Evolutionary conservation across 2,329 filamentous ascomycete species (phyloP), one percentile per base, ranked within the genome.

Genomic region (Xylaria digitata): DNA sequence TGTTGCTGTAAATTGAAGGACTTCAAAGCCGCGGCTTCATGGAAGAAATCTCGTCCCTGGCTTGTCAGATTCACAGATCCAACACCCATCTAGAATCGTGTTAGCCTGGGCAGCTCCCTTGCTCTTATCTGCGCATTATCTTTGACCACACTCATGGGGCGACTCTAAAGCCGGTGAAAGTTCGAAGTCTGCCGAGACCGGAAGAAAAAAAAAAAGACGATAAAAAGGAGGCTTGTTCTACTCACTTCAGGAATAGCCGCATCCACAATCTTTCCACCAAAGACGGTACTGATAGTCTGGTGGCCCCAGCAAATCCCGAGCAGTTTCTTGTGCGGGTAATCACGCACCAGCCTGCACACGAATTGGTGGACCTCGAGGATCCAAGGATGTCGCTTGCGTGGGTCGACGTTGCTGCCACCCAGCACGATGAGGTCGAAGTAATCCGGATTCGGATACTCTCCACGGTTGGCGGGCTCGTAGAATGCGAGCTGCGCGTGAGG

Each of bases 271-370:
- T 71, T 73, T 1, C 78, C 81, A 4, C 80, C 79, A 63, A 82
- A 80, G 21, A 81, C 70, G 19, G 78, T 71, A 4, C 73, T 73
- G 46, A 82, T 79, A 8, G 79, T 81, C 71, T 83, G 81, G 71
- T 83, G 82, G 13, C 81, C 81, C 81, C 81, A 83, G 70, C 83
- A 86, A 57, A 82, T 83, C 30, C 83, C 81, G 75, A 82, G 32
- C 48, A 77, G 62, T 67, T 78, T 78, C 70, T 77, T 76, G 26
- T 71, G 68, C 13, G 77, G 76, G 65, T 73, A 75, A 13, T 73
- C 68, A 13, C 68, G 62, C 15, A 79, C 78, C 13, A 80, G 72
- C 5, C 73, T 72, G 23, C 77, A 73, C 17, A 83, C 71, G 65
- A 81, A 83, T 2, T 75, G 71, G 65, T 82, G 77, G 6, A 83